Evolutionary conservation across 2,329 filamentous ascomycete genomes (phyloP), one percentile per base, ranked within the genome.

Genomic region (Cytospora paraplurivora): DNA sequence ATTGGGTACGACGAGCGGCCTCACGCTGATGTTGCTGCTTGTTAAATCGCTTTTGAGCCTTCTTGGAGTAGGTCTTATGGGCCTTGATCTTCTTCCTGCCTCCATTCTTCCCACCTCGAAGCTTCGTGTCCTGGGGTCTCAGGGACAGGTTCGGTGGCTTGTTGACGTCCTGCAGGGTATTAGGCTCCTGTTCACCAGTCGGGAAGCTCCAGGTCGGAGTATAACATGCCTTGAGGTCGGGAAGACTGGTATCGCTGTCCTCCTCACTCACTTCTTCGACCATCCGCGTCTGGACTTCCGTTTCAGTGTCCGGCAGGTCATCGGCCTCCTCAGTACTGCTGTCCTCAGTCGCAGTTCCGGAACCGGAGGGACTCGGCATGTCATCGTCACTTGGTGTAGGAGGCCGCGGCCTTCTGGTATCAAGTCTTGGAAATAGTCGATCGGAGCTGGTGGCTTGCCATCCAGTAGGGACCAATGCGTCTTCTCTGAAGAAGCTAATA

Each of bases 391-490:
- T 79, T 32, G 77, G 77, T 1, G 70, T 72, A 0, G 74, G 71
- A 4, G 75, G 72, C 62, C 80, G 77, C 70, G 78, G 79, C 47
- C 77, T 72, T 34, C 84, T 78, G 47, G 82, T 76, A 37, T 75
- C 77, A 51, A 83, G 76, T 57, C 79, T 83, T 1, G 86, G 85
- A 58, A 87, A 87, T 1, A 79, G 72, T 67, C 83, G 85, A 34
- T 81, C 81, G 19, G 88, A 37, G 4, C 61, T 53, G 2, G 90
- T 76, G 2, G 77, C 78, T 27, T 84, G 84, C 84, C 88, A 93
- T 0, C 90, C 91, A 4, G 86, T 88, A 0, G 91, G 89, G 12
- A 96, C 79, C 21, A 82, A 76, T 32, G 87, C 84, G 27, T 82
- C 75, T 59, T 83, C 83, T 27, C 78, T 74, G 66, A 89, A 86